Conservation (phyloP, 202 grass and related monocot genomes). For the Hordeum pubiflorum region DNA sequence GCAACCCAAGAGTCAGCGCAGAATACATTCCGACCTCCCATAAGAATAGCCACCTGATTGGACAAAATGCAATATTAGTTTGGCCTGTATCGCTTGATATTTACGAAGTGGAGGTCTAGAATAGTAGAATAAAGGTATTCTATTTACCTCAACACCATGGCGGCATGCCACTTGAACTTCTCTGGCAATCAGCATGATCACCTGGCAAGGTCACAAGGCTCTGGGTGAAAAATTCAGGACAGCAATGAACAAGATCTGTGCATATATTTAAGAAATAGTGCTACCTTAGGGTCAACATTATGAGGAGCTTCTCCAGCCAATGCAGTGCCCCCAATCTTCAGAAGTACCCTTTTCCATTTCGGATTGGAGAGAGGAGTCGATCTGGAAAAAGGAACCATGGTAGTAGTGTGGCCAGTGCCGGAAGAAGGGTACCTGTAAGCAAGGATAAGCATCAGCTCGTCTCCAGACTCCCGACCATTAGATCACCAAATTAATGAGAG, state of each 20-base stretch:
- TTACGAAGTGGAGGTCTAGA: background rate
- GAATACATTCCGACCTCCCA: conserved; percentile 91
- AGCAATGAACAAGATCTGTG: background rate
- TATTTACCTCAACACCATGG: conserved; percentile 68
- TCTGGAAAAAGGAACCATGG: conserved; percentile 29
- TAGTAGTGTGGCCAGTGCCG: conserved; percentile 12
- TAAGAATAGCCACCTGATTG: conserved; percentile 71
- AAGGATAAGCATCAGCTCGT: conserved; percentile 9
- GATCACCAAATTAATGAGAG: conserved; percentile 2
- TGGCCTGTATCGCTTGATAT: background rate
- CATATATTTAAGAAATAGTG: background rate
- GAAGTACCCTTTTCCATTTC: conserved; percentile 86
- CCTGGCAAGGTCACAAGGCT: conserved; percentile 36
- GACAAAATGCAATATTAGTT: conserved; percentile 12
- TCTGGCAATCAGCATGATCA: conserved; percentile 85
- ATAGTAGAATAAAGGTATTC: background rate
- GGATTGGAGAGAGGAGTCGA: conserved; percentile 38
- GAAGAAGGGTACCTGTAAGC: conserved; percentile 43
- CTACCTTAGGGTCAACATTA: conserved; percentile 93
- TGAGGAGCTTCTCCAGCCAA: conserved; percentile 53
- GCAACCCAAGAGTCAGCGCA: conserved; percentile 68
- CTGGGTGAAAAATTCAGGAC: conserved; percentile 1
- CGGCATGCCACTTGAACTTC: conserved; percentile 79
- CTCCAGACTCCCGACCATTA: background rate
- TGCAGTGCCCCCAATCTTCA: conserved; percentile 73